Base-by-base conservation (phyloP, 768 basidiomycete species). In the Chalciporus pseudorubinellus region DNA sequence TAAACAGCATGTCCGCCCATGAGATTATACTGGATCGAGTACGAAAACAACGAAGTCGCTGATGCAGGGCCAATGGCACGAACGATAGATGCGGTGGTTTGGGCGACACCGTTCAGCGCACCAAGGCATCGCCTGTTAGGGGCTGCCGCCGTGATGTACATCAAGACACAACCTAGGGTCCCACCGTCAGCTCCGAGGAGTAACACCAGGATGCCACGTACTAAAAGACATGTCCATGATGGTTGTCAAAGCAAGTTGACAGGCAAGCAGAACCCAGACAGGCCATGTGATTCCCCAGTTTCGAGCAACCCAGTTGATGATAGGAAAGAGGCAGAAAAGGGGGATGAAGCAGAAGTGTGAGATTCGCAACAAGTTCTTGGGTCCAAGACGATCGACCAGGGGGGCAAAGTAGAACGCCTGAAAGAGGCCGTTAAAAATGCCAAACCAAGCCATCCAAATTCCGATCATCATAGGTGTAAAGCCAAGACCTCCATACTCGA, bases 81-180 rank as follows among this genome's bases (percentile, higher is more conserved):
- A 31, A 59, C 59, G 12, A 69, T 19, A 10, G 71, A 65, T 24
- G 63, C 69, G 11, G 59, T 59, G 40, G 59, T 64, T 55, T 68
- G 69, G 42, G 60, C 60, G 16, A 65, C 61, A 29, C 87, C 87
- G 57, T 88, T 87, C 19, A 82, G 83, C 6, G 84, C 76, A 34
- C 87, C 87, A n/a, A 89, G 74, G 4, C 80, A 80, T 26, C 81
- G 77, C 47, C 75, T 74, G 56, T 86, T 86, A 7, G 88, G 87
- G 0, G 87, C 73, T 22, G 86, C 73, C 21, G 80, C 77, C 11
- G 80, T 76, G 52, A 89, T 83, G 59, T 81, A 85, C 55, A 89
- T 86, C 60, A 88, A 80, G 38, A 87, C 73, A 40, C 85, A 82
- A 11, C 84, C 87, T 87, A 29, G 3, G 33, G 51, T 10, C 16